Evolutionary conservation across 2,329 filamentous ascomycete genomes (phyloP), one percentile per base, ranked within the genome.

Genomic region (Pleurostoma richardsiae): DNA sequence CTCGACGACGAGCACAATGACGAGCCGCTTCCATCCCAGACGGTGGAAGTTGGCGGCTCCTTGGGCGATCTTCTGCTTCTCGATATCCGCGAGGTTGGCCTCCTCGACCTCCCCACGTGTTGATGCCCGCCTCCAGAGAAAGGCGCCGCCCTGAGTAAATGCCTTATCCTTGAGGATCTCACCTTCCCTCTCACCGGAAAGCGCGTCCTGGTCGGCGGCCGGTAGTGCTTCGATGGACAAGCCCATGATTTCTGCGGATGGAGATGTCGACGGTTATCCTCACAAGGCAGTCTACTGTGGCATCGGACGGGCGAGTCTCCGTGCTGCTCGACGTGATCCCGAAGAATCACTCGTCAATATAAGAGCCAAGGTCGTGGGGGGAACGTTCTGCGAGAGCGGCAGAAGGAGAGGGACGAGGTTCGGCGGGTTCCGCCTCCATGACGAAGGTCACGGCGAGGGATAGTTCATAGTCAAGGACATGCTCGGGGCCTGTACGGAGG

Each of bases 21-120:
- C 77, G 31, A 80, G 67, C 10, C 76, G 73, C 59, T 79, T 79
- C 76, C 76, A 80, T 45, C 76, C 76, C 27, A 80, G 69, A 39
- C 72, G 71, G 51, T 76, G 64, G 59, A 79, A 80, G 46, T 75
- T 69, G 10, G 70, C 71, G 42, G 64, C 59, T 46, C 74, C 75
- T 54, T 71, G 58, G 5, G 65, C 66, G 10, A 64, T 64, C 56
- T 72, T 76, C 51, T 71, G 67, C 59, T 71, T 69, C 60, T 77
- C 73, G 39, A 70, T 53, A 51, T 75, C 71, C 47, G 58, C 56
- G 47, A 45, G 49, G 26, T 49, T 47, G 5, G 49, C 31, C 38
- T 49, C 49, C 45, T 52, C 50, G 41, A 36, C n/a, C 33, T 36
- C 8, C 8, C 33, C 33, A n/a, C 8, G 8, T 8, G 8, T 36